phyloP scores from a whole-genome alignment of 2,329 filamentous ascomycete species.

The Raffaelea ambrosiae region DNA sequence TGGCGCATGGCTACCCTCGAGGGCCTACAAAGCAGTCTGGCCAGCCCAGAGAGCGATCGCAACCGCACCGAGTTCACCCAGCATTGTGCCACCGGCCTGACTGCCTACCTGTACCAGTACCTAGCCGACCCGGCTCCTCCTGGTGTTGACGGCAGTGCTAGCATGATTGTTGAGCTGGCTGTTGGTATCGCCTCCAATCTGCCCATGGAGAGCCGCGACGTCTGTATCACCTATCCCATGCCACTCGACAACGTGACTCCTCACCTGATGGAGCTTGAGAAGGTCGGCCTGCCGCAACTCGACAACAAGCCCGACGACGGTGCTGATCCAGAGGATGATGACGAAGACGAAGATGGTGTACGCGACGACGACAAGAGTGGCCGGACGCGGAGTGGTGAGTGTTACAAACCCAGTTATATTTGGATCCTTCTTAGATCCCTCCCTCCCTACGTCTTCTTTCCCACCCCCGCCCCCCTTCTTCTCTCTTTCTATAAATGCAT shows the following conservation, averaged over 20 bases:
- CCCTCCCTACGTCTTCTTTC: neutral
- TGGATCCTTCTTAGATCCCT: no score
- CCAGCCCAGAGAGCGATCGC: constrained; percentile 54
- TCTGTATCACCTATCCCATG: constrained; percentile 75
- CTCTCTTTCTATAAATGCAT: no score
- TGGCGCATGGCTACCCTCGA: constrained; percentile 94
- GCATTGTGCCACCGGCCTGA: constrained; percentile 59
- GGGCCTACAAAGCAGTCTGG: constrained; percentile 66
- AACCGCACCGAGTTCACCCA: constrained; percentile 62
- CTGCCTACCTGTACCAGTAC: constrained; percentile 61
- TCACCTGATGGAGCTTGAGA: constrained; percentile 80
- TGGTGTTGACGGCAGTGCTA: constrained; percentile 78
- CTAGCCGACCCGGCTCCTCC: constrained; percentile 68
- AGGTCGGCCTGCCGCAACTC: constrained; percentile 57
- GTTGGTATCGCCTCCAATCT: constrained; percentile 79
- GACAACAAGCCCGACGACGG: constrained; percentile 31
- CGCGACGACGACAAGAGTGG: constrained; percentile 20
- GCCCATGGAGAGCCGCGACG: constrained; percentile 83
- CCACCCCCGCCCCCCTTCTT: no score
- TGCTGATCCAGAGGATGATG: constrained; percentile 29
- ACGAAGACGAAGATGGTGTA: constrained; percentile 30
- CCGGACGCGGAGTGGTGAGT: constrained; percentile 19
- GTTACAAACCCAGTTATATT: no score
- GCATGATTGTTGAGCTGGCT: constrained; percentile 88
- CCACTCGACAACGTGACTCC: constrained; percentile 64